A percentile compares a stretch with the other conserved stretches of the same genome.
phyloP scores from a whole-genome alignment of 768 basidiomycete species.

The Tulasnella sp. region DNA sequence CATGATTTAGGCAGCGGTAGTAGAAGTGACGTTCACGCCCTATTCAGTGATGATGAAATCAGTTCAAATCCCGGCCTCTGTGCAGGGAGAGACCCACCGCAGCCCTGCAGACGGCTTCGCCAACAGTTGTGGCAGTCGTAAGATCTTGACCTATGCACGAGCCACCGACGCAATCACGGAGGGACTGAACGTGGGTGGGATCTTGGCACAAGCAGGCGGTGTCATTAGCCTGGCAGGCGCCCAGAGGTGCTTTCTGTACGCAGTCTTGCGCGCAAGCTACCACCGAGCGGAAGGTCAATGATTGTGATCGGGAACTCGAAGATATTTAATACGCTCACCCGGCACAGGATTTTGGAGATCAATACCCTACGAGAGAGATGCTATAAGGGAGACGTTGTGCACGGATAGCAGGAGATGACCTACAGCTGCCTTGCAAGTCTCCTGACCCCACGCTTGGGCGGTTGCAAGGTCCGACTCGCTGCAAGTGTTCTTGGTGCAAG shows the following conservation, averaged over 20 bases:
- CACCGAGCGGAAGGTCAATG: background rate
- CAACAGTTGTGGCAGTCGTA: background rate
- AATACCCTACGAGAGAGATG: background rate
- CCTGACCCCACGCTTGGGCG: background rate
- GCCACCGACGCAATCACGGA: background rate
- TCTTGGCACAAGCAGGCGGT: background rate
- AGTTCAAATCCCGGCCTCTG: background rate
- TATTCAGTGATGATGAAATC: background rate
- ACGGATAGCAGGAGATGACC: background rate
- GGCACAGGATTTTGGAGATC: background rate
- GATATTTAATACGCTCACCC: background rate
- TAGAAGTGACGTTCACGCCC: background rate
- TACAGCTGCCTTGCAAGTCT: background rate
- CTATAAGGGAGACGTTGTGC: fast-evolving
- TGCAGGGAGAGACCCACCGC: background rate
- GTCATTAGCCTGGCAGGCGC: background rate
- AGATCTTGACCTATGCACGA: background rate
- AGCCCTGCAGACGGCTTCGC: background rate
- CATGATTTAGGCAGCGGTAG: background rate
- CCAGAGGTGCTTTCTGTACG: background rate
- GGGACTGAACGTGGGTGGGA: background rate
- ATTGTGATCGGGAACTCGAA: background rate
- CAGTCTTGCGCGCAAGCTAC: background rate
- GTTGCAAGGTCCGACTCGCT: background rate
- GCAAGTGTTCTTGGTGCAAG: too few species aligned